phyloP scores from a whole-genome alignment of 257 asterid species.

The Solanum tarijense region DNA sequence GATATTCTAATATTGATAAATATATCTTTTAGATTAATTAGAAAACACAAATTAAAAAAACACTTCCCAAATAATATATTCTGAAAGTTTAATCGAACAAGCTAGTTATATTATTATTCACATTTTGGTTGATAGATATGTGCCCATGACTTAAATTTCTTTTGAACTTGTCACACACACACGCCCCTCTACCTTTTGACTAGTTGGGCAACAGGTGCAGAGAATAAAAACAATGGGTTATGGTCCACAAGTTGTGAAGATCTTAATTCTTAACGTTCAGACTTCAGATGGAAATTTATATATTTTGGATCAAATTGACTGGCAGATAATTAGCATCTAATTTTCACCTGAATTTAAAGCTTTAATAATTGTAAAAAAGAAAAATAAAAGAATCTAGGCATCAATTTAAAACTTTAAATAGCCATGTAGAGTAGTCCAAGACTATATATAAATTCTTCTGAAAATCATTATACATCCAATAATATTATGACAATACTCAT shows the following conservation, averaged over 20 bases:
- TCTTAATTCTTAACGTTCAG: not conserved
- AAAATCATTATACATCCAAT: not conserved
- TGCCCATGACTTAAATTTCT: not conserved
- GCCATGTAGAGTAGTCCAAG: not conserved
- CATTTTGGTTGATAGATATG: not conserved
- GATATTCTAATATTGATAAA: not conserved
- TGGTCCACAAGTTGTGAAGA: not conserved
- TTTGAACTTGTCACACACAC: not conserved
- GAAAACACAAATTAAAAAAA: not conserved
- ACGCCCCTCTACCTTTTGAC: not conserved
- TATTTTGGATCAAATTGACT: not conserved
- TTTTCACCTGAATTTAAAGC: not conserved
- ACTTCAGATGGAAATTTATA: not conserved
- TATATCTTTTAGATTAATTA: not conserved
- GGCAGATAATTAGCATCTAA: not conserved
- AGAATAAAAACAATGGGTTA: not conserved
- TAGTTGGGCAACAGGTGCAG: not conserved
- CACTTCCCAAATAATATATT: not conserved
- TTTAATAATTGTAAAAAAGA: not conserved
- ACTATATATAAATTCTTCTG: not conserved
- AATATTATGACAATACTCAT: not conserved
- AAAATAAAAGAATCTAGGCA: not conserved
- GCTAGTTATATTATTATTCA: not conserved
- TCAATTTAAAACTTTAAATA: not conserved
- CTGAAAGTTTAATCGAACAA: not conserved